Evolutionary conservation across 2,329 filamentous ascomycete genomes (phyloP).

Genomic region (Aspergillus piperis): DNA sequence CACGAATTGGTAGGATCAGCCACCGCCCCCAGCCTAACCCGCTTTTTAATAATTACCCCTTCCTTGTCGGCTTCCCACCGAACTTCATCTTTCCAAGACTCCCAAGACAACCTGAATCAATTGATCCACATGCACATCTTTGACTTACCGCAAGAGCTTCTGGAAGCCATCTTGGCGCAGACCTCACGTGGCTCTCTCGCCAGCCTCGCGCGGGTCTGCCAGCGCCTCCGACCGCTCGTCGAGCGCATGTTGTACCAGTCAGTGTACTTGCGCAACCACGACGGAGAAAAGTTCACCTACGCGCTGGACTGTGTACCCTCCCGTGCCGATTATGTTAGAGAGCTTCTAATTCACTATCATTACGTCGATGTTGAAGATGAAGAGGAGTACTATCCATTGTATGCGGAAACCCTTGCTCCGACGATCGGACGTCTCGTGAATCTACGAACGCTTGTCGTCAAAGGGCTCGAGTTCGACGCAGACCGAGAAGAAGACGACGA

Average conservation of each 20-base stretch:
- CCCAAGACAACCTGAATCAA: too few species aligned
- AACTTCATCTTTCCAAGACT: neutral
- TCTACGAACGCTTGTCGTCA: constrained; percentile 2
- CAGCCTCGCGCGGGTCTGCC: constrained; percentile 4
- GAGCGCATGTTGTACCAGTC: constrained; percentile 5
- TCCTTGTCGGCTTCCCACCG: neutral
- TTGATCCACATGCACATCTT: constrained; percentile 2
- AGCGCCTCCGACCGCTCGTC: neutral
- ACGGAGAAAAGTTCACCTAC: neutral
- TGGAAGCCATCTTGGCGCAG: neutral
- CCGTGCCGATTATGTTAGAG: neutral
- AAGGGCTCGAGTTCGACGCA: constrained; percentile 9
- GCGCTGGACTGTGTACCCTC: neutral
- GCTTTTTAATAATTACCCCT: neutral
- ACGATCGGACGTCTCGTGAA: constrained; percentile 6
- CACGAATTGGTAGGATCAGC: neutral
- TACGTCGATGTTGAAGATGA: constrained; percentile 1
- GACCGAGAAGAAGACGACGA: neutral
- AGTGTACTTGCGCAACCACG: constrained; percentile 7
- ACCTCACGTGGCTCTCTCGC: constrained; percentile 1
- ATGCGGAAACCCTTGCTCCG: constrained; percentile 1
- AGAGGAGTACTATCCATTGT: constrained; percentile 4
- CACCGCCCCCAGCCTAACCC: neutral
- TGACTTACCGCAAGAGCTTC: neutral
- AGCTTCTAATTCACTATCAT: constrained; percentile 9